A percentile compares a stretch with the other conserved stretches of the same genome.
These are phyloP conservation scores for Trichosporon sp. DNA, from an alignment of 1,284 basidiomycete genomes.

Conservation along the genomic window DNA sequence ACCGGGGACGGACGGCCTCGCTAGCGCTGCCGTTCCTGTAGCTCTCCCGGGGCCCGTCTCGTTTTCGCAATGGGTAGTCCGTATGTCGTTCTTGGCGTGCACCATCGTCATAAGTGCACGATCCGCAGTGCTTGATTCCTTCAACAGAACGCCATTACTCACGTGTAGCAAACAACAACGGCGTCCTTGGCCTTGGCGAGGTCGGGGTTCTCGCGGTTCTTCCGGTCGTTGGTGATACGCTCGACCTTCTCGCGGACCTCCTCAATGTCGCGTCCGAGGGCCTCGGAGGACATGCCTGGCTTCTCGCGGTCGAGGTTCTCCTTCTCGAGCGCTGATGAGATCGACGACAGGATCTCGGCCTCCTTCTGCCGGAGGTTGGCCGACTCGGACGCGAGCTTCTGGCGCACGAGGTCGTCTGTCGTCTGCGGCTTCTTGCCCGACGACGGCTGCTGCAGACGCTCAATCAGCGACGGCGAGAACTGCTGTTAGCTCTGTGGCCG, in stretches of 20 bases:
- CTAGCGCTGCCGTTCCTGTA: too few relatives aligned
- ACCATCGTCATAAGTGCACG: not conserved
- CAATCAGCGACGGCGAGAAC: constrained; percentile 54
- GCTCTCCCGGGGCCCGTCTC: too few relatives aligned
- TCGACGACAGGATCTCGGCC: constrained; percentile 51
- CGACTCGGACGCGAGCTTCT: constrained; percentile 51
- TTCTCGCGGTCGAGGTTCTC: constrained; percentile 57
- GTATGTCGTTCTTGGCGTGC: not conserved
- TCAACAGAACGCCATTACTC: constrained; percentile 31
- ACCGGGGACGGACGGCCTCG: not conserved
- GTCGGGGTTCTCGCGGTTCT: constrained; percentile 43
- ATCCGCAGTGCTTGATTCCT: not conserved
- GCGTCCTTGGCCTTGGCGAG: constrained; percentile 46
- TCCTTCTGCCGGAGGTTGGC: constrained; percentile 53
- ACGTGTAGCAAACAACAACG: constrained; percentile 55
- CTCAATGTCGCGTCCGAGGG: constrained; percentile 56
- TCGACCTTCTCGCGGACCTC: constrained; percentile 57
- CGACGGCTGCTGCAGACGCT: constrained; percentile 42
- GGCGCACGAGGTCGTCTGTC: constrained; percentile 52
- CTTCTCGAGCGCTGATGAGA: constrained; percentile 55
- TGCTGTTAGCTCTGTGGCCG: constrained; percentile 27
- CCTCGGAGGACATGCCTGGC: constrained; percentile 52
- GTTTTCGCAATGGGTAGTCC: not conserved
- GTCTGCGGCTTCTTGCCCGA: constrained; percentile 26
- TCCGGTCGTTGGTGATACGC: constrained; percentile 47